These are phyloP conservation scores for Eleusine coracana DNA, from an alignment of 176 grass and related monocot species.

Conservation along the genomic window DNA sequence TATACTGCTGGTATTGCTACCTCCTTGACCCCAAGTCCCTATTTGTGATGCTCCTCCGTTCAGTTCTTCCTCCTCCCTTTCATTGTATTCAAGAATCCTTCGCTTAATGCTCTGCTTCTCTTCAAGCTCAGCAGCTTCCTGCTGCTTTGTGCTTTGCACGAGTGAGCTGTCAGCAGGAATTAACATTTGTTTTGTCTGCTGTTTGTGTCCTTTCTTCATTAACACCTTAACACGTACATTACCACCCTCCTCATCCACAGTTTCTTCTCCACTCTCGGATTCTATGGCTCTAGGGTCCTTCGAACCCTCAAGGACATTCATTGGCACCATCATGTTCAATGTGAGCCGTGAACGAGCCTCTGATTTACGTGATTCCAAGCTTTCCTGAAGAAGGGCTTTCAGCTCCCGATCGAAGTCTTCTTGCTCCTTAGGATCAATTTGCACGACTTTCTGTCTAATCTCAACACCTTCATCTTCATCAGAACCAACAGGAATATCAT, in stretches of 20 bases:
- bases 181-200: constrained; percentile 94
- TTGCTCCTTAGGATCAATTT: constrained; percentile 89
- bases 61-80: constrained; percentile 94
- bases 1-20: constrained; percentile 52
- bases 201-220: constrained; percentile 96
- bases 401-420: constrained; percentile 95
- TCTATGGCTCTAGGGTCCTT: constrained; percentile 58
- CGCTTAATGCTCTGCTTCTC: constrained; percentile 89
- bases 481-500: constrained; percentile 72
- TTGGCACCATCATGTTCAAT: constrained; percentile 96
- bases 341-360: constrained; percentile 78
- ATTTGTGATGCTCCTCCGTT: constrained; percentile 59
- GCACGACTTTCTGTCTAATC: constrained; percentile 76
- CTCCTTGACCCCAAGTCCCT: constrained; percentile 64
- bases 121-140: constrained; percentile 88
- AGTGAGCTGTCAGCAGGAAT: constrained; percentile 86
- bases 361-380: constrained; percentile 83
- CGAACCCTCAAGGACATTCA: constrained; percentile 90
- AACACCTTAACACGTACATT: constrained; percentile 85
- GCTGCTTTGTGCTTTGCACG: constrained; percentile 86
- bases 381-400: constrained; percentile 93
- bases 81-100: constrained; percentile 96
- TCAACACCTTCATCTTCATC: constrained; percentile 89
- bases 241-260: constrained; percentile 83
- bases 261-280: constrained; percentile 94